Base-by-base conservation (phyloP, 1,139 yeast species). In the Yamadazyma sp. region DNA sequence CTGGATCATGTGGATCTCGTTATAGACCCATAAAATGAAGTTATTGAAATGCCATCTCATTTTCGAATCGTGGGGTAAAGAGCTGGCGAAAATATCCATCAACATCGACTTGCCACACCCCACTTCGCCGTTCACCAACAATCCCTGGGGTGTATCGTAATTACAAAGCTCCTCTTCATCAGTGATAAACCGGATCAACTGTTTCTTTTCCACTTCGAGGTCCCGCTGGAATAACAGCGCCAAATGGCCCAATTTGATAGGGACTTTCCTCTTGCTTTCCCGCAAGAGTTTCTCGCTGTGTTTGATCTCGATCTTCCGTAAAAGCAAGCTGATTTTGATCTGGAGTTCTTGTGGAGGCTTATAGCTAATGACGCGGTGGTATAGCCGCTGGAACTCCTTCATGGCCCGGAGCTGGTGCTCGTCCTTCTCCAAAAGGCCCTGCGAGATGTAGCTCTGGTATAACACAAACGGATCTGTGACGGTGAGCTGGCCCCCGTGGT, bases 81-180 rank as follows among this genome's bases (percentile, higher is more conserved):
- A 70, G 31, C 70, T 67, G 1, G 88, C 88, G 62, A 83, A 82
- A 16, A 83, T 73, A 49, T 82, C 89, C 79, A 82, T 77, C 35
- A 83, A 56, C 83, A 83, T 78, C 1, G 87, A 79, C 51, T 83
- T 83, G 2, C 90, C 90, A 52, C 86, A 80, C 0, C 89, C 89
- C 3, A 83, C 89, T 45, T 80, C 88, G 2, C 90, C 90, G 52
- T 82, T 81, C 6, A 83, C 59, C 34, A 83, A 53, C 4, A 83
- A 58, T 0, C 90, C 89, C 42, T 76, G 82, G 0, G 89, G 89
- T 0, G 84, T 67, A 2, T 73, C 64, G 44, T 79, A 69, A 40
- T 74, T 70, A n/a, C 59, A 52, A 31, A 82, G 54, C 46, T 80
- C 86, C 42, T 83, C 88, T 49, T 81, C 86, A 51, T 80, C 85